phyloP scores from a whole-genome alignment of 169 alveolate genomes.

The Haemoproteus tartakovskyi region DNA sequence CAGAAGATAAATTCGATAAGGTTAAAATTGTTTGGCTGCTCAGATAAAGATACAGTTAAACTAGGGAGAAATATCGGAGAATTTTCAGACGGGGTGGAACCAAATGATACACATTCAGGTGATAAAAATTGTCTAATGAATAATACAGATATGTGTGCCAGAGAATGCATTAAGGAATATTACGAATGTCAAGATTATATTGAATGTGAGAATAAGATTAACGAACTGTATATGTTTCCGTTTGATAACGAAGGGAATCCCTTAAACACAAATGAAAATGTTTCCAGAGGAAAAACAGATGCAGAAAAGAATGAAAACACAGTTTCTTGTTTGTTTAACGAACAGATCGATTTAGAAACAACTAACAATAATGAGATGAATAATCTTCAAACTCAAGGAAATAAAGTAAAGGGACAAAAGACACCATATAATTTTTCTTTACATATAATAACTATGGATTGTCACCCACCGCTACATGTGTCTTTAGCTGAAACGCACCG shows the following conservation, averaged over 20 bases:
- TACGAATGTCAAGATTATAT: constrained; percentile 22
- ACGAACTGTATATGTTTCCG: constrained; percentile 34
- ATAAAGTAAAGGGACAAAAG: background rate
- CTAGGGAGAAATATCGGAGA: no score
- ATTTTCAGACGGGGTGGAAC: no score
- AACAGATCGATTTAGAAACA: no score
- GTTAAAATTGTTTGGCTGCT: constrained; percentile 15
- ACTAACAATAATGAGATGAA: no score
- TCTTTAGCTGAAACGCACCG: constrained; percentile 59
- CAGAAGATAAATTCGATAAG: constrained; percentile 36
- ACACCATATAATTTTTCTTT: background rate
- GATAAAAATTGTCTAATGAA: no score
- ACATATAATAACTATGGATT: constrained; percentile 29
- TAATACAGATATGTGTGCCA: no score
- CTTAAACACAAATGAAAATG: background rate
- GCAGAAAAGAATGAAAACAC: background rate
- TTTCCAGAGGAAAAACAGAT: background rate
- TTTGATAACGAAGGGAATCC: background rate
- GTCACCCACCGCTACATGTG: constrained; percentile 31
- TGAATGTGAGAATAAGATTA: constrained; percentile 10
- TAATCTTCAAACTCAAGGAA: no score
- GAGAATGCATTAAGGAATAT: constrained; percentile 21
- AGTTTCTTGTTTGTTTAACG: no score
- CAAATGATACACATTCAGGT: no score
- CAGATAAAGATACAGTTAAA: constrained; percentile 12